phyloP scores from a whole-genome alignment of 306 rosid species.

The Prunus kanzakura region DNA sequence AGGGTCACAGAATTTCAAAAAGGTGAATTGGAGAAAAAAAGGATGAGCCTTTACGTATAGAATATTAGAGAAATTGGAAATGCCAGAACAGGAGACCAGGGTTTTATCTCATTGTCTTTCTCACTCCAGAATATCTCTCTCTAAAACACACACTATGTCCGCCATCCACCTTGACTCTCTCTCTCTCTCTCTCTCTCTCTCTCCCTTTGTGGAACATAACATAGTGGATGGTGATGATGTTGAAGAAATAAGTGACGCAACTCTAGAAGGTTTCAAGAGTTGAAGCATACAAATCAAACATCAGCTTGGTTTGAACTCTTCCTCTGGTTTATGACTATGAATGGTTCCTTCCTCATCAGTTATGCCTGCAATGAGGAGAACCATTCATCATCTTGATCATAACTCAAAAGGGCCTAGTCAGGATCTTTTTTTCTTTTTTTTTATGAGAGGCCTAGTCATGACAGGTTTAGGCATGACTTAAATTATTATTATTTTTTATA shows the following conservation, averaged over 20 bases:
- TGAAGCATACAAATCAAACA: constrained; percentile 11
- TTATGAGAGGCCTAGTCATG: neutral
- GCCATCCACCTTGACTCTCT: neutral
- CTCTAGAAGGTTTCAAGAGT: constrained; percentile 4
- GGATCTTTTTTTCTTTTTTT: neutral
- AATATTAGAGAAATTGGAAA: constrained; percentile 40
- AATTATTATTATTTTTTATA: neutral
- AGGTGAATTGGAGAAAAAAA: constrained; percentile 36
- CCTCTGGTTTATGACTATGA: constrained; percentile 1
- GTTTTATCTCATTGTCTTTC: constrained; percentile 54
- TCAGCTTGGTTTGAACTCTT: constrained; percentile 17
- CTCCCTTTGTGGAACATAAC: neutral
- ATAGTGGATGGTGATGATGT: constrained; percentile 20
- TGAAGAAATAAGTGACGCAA: constrained; percentile 11
- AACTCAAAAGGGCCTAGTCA: neutral
- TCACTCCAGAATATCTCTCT: constrained; percentile 28
- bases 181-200: constrained; percentile 28
- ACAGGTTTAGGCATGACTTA: neutral
- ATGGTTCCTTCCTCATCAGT: constrained; percentile 5
- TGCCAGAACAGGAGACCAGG: constrained; percentile 41
- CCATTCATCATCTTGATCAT: neutral
- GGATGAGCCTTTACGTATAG: constrained; percentile 26
- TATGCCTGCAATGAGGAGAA: neutral
- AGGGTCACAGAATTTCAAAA: constrained; percentile 50
- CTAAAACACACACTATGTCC: no score